Conservation (phyloP, 768 basidiomycete species). For the Grammothele lineata region DNA sequence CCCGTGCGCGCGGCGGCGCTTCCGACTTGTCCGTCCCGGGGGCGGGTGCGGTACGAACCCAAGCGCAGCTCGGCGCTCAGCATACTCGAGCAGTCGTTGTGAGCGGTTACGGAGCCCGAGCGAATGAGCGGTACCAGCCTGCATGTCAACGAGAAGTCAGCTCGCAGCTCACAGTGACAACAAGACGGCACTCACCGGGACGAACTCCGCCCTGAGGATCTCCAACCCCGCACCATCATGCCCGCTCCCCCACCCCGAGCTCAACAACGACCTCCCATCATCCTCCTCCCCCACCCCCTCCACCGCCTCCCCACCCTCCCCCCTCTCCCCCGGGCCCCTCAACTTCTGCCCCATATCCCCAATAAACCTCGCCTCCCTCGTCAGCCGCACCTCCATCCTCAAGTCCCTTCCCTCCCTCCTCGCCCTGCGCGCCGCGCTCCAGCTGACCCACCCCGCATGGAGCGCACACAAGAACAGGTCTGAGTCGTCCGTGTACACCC, state of each 20-base stretch:
- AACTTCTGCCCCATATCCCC: slow-evolving; percentile 37
- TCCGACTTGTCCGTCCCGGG: background rate
- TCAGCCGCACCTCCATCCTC: slow-evolving; percentile 37
- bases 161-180: background rate
- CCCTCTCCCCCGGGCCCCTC: slow-evolving; percentile 1
- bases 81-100: slow-evolving; percentile 66
- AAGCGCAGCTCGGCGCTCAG: slow-evolving; percentile 51
- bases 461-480: slow-evolving; percentile 66
- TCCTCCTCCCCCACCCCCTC: slow-evolving; percentile 17
- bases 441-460: slow-evolving; percentile 53
- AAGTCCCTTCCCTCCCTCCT: slow-evolving; percentile 35
- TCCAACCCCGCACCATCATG: slow-evolving; percentile 78
- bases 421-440: slow-evolving; percentile 38
- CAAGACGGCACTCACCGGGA: slow-evolving; percentile 44
- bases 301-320: slow-evolving; percentile 6
- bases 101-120: slow-evolving; percentile 59
- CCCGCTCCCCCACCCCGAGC: slow-evolving; percentile 69
- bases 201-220: slow-evolving; percentile 59
- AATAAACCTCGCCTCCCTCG: slow-evolving; percentile 40
- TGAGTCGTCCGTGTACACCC: slow-evolving; percentile 77
- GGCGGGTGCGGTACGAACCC: slow-evolving; percentile 7
- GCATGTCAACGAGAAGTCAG: background rate
- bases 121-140: slow-evolving; percentile 51
- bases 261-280: slow-evolving; percentile 29
- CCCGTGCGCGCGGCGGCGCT: slow-evolving; percentile 8